phyloP scores from a whole-genome alignment of 257 asterid genomes.

The Jacaranda copaia region DNA sequence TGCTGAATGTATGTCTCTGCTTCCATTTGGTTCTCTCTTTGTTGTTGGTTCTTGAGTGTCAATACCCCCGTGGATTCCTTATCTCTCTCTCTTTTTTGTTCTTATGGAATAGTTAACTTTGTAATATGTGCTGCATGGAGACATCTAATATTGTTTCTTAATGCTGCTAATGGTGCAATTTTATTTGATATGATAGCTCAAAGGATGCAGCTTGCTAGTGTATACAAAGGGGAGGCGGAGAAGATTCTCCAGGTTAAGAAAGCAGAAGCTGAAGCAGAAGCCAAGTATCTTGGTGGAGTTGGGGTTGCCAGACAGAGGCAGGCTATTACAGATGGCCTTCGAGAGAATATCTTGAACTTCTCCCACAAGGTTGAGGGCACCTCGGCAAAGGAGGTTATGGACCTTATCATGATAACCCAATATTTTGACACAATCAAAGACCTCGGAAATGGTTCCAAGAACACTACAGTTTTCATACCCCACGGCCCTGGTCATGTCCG shows the following conservation, averaged over 20 bases:
- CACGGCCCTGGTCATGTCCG: conserved; percentile 99
- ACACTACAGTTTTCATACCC: conserved; percentile 91
- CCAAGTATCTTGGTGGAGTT: conserved; percentile 97
- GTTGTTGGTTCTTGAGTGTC: neutral
- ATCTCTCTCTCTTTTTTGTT: neutral
- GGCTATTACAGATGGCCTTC: conserved; percentile 95
- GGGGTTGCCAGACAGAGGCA: conserved; percentile 99
- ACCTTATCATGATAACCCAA: conserved; percentile 95
- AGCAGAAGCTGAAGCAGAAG: conserved; percentile 97
- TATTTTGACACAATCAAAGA: conserved; percentile 96
- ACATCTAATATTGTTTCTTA: neutral
- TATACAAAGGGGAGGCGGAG: conserved; percentile 97
- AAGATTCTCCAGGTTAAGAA: conserved; percentile 84
- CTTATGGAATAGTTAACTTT: neutral
- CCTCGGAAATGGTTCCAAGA: conserved; percentile 85
- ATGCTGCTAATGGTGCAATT: conserved; percentile 10
- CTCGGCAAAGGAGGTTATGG: conserved; percentile 96
- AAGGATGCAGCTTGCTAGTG: conserved; percentile 97
- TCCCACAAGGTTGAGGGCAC: conserved; percentile 87
- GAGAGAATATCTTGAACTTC: conserved; percentile 92
- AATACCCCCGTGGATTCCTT: neutral
- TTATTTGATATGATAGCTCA: conserved; percentile 62
- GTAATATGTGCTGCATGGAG: neutral
- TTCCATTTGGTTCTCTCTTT: neutral
- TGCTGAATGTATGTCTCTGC: neutral